phyloP scores from a whole-genome alignment of 2,329 filamentous ascomycete species.

The Parastagonospora avenae region DNA sequence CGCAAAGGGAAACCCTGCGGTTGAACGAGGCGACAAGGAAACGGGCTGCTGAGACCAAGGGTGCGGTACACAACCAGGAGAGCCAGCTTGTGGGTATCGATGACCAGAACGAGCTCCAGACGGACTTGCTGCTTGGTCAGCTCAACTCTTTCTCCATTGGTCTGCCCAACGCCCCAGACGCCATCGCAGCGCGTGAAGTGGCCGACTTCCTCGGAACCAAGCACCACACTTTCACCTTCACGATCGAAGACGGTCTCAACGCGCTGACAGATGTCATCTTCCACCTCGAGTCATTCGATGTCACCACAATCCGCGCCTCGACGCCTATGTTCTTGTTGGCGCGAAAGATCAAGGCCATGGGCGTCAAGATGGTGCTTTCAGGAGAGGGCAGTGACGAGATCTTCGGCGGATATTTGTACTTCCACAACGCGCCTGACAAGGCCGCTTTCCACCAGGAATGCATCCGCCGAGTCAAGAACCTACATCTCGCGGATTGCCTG shows the following conservation, averaged over 20 bases:
- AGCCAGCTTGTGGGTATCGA: slow-evolving; percentile 85
- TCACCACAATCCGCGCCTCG: slow-evolving; percentile 96
- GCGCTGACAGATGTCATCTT: slow-evolving; percentile 97
- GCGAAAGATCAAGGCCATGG: slow-evolving; percentile 99
- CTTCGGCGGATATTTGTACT: slow-evolving; percentile 98
- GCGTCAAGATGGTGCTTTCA: slow-evolving; percentile 98
- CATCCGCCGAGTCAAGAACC: slow-evolving; percentile 91
- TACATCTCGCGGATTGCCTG: slow-evolving; percentile 94
- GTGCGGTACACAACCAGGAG: slow-evolving; percentile 24
- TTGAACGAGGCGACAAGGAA: slow-evolving; percentile 67
- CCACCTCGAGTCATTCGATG: slow-evolving; percentile 96
- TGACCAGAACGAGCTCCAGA: slow-evolving; percentile 85
- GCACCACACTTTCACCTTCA: slow-evolving; percentile 98
- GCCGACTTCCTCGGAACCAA: slow-evolving; percentile 97
- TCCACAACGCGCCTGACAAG: slow-evolving; percentile 91
- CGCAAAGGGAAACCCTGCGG: slow-evolving; percentile 86
- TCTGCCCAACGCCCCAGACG: slow-evolving; percentile 89
- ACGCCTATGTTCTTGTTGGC: slow-evolving; percentile 98
- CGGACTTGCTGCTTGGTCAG: slow-evolving; percentile 88
- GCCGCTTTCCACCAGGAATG: slow-evolving; percentile 95
- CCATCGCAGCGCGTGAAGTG: slow-evolving; percentile 87
- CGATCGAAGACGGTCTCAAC: slow-evolving; percentile 95
- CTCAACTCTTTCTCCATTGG: slow-evolving; percentile 99
- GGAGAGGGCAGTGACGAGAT: slow-evolving; percentile 98
- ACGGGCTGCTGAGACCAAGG: slow-evolving; percentile 43